Percentiles rank a stretch among this genome's conserved stretches.
phyloP scores from a whole-genome alignment of 192 early-diverging fungal species.

The Umbelopsis sp. region DNA sequence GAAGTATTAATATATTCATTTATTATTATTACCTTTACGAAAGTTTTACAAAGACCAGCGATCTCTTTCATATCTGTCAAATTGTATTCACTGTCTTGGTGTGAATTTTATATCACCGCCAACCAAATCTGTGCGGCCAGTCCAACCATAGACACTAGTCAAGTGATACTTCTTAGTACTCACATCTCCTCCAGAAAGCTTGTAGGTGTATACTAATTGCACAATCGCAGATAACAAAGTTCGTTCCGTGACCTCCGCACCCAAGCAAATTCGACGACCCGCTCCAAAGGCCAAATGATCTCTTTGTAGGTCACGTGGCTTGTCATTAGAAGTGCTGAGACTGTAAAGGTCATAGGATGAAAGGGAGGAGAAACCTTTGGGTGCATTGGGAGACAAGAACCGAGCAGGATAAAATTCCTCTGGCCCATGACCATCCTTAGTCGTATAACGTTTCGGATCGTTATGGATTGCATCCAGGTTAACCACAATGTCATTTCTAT shows the following conservation, averaged over 20 bases:
- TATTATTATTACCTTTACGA: too few relatives aligned
- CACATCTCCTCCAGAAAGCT: slow-evolving; percentile 22
- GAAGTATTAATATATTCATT: too few relatives aligned
- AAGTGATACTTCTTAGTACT: slow-evolving; percentile 2
- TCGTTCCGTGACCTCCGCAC: slow-evolving; percentile 17
- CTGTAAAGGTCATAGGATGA: slow-evolving; percentile 25
- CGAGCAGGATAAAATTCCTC: slow-evolving; percentile 46
- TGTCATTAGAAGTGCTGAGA: not conserved
- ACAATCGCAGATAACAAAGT: slow-evolving; percentile 6
- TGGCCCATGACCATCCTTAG: slow-evolving; percentile 24
- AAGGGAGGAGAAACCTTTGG: not conserved
- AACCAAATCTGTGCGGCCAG: not conserved
- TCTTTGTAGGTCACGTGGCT: not conserved
- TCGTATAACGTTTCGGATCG: slow-evolving; percentile 40
- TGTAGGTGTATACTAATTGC: slow-evolving; percentile 15
- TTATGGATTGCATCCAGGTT: slow-evolving; percentile 49
- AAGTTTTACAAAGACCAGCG: not conserved
- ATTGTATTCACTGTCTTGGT: not conserved
- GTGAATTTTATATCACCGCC: slow-evolving; percentile 3
- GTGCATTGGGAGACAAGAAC: slow-evolving; percentile 25
- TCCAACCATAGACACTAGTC: not conserved
- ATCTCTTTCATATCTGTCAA: not conserved
- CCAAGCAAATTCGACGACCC: slow-evolving; percentile 36
- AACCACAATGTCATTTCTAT: slow-evolving; percentile 24
- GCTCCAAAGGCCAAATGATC: slow-evolving; percentile 42